phyloP scores from a whole-genome alignment of 2,329 filamentous ascomycete genomes.

The Arthroderma sp. region DNA sequence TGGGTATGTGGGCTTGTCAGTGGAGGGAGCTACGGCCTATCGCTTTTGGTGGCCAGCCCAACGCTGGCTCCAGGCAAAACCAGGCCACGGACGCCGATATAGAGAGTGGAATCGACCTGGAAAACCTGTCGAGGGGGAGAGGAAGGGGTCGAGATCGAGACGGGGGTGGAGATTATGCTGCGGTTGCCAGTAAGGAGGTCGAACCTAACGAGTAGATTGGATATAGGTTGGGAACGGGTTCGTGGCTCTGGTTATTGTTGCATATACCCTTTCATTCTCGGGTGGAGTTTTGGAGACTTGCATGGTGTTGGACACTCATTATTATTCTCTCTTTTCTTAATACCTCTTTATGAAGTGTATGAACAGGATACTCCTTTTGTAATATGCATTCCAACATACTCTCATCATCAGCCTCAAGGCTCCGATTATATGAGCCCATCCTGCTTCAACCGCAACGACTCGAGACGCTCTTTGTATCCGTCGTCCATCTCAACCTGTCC shows the following conservation, averaged over 20 bases:
- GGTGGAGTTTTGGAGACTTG: neutral
- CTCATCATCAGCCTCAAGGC: neutral
- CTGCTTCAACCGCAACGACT: neutral
- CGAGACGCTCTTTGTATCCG: neutral
- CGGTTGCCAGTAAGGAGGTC: conserved; percentile 43
- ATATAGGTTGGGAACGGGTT: conserved; percentile 8
- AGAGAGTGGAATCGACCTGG: conserved; percentile 10
- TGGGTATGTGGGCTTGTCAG: conserved; percentile 83
- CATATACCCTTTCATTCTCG: conserved; percentile 5
- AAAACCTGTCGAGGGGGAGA: conserved; percentile 13
- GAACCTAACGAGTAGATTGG: neutral
- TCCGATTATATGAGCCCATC: neutral
- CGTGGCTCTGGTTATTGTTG: conserved; percentile 41
- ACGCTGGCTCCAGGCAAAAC: conserved; percentile 30
- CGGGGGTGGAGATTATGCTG: conserved; percentile 45
- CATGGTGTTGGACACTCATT: neutral
- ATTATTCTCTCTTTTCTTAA: neutral
- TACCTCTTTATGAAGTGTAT: neutral
- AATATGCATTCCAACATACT: neutral
- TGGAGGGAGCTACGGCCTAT: conserved; percentile 84
- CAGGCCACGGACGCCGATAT: conserved; percentile 41
- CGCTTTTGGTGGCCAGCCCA: conserved; percentile 52
- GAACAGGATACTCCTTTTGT: neutral
- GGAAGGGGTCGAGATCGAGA: conserved; percentile 19
- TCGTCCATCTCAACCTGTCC: conserved; percentile 12